A percentile compares a stretch with the other conserved stretches of the same genome.
Evolutionary conservation across 306 rosid genomes (phyloP).

Genomic region (Quercus robur): DNA sequence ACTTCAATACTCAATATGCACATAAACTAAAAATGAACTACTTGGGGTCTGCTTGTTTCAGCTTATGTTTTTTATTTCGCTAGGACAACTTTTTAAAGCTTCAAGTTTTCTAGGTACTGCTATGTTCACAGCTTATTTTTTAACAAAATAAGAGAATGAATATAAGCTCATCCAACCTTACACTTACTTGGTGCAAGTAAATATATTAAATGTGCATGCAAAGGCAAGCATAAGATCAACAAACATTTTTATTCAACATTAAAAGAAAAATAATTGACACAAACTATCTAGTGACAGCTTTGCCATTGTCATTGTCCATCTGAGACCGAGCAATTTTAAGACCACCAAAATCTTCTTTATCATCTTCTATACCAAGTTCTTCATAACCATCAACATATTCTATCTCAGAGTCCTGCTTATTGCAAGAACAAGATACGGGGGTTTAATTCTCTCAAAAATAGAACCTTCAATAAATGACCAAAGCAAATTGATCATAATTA

Average conservation of each 20-base stretch:
- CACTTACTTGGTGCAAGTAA: not conserved
- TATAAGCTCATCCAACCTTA: no score
- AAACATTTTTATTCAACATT: not conserved
- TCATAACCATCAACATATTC: slow-evolving; percentile 78
- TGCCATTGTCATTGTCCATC: slow-evolving; percentile 51
- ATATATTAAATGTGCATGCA: not conserved
- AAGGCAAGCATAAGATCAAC: not conserved
- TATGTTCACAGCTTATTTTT: no score
- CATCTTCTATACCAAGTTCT: slow-evolving; percentile 76
- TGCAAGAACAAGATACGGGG: not conserved
- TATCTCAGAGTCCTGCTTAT: slow-evolving; percentile 55
- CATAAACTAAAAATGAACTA: no score
- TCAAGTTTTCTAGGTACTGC: no score
- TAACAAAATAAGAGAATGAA: no score
- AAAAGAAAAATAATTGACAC: not conserved
- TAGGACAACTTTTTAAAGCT: no score
- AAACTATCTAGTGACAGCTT: not conserved
- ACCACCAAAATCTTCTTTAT: slow-evolving; percentile 80
- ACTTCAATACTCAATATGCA: not conserved
- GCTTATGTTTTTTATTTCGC: no score
- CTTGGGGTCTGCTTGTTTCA: no score
- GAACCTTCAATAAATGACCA: not conserved
- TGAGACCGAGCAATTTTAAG: slow-evolving; percentile 20
- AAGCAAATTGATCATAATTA: not conserved
- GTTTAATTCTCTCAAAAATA: not conserved